Evolutionary conservation across 169 alveolate species (phyloP), one percentile per base, ranked within the genome.

Genomic region (Eimeria maxima): DNA sequence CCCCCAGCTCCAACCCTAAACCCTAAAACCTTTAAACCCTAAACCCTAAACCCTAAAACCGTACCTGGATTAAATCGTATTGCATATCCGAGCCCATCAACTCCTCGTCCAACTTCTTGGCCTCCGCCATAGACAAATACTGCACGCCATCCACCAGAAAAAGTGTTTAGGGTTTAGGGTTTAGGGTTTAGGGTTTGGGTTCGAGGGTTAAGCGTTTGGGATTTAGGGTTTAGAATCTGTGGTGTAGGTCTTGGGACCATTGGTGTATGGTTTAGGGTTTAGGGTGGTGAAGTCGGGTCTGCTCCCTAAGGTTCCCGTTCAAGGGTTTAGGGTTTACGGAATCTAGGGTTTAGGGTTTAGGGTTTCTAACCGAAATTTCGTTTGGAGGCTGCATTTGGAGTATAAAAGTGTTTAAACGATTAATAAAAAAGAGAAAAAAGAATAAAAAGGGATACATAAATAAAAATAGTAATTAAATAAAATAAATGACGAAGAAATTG

Each of bases 51-150:
- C n/a, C n/a, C n/a, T n/a, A n/a, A n/a, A n/a, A n/a, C n/a, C n/a
- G n/a, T 18, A 73, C 84, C 47, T 73, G 84, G 76, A 97, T 98
- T 24, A 97, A 86, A n/a, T 97, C 94, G 84, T 96, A 98, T 2
- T 96, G 95, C 29, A 94, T 90, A 57, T 87, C 84, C 27, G 63
- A 44, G 44, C 97, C 97, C 98, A 97, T 97, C 53, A 97, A 96
- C 53, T 96, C 97, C 18, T 95, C 95, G 84, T 97, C 98, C 80
- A 96, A 71, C 69, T 84, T 38, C 27, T 95, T 44, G 10, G 97
- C 96, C 71, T 84, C 95, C 86, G 95, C 94, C 74, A 94, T 93
- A 18, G 67, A 69, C 60, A 91, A 90, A 60, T 81, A 95, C 90
- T 69, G 22, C 16, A 27, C 60, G 13, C 5, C 89, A 65, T n/a